Percentiles rank a stretch among this genome's conserved stretches.
Evolutionary conservation across 1,284 basidiomycete species (phyloP).

Genomic region (Trichosporon asahii): DNA sequence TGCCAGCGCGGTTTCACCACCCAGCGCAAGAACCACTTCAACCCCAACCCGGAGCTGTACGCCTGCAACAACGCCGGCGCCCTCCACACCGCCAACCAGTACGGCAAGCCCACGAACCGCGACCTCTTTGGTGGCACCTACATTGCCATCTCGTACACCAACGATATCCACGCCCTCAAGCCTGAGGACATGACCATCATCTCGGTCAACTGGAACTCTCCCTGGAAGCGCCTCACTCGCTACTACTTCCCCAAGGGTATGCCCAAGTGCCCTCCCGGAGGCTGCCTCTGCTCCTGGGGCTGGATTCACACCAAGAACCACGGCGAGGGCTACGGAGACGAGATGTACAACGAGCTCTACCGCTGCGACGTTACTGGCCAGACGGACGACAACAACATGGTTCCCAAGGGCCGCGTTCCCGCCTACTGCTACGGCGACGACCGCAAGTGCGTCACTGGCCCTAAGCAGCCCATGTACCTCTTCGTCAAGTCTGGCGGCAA

Average conservation of each 20-base stretch:
- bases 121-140: slow-evolving; percentile 20
- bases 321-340: slow-evolving; percentile 18
- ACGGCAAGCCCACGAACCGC: slow-evolving; percentile 9
- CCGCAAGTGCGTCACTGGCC: slow-evolving; percentile 35
- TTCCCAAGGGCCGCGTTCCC: slow-evolving; percentile 53
- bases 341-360: slow-evolving; percentile 67
- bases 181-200: slow-evolving; percentile 68
- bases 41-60: not conserved
- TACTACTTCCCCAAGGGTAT: slow-evolving; percentile 50
- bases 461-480: slow-evolving; percentile 19
- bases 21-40: slow-evolving; percentile 4
- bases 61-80: slow-evolving; percentile 4
- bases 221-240: slow-evolving; percentile 14
- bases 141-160: slow-evolving; percentile 20
- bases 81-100: slow-evolving; percentile 13
- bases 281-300: slow-evolving; percentile 66
- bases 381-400: slow-evolving; percentile 51
- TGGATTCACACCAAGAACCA: slow-evolving; percentile 20
- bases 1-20: slow-evolving; percentile 19
- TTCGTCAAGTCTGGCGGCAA: not conserved
- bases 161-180: slow-evolving; percentile 46
- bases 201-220: slow-evolving; percentile 61
- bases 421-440: slow-evolving; percentile 36
- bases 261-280: slow-evolving; percentile 64
- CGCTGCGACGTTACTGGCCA: slow-evolving; percentile 62